Percentiles rank a stretch among this genome's conserved stretches.
These are phyloP conservation scores for Nakaseomyces uthaithaninus DNA, from an alignment of 1,139 yeast species.

Conservation along the genomic window DNA sequence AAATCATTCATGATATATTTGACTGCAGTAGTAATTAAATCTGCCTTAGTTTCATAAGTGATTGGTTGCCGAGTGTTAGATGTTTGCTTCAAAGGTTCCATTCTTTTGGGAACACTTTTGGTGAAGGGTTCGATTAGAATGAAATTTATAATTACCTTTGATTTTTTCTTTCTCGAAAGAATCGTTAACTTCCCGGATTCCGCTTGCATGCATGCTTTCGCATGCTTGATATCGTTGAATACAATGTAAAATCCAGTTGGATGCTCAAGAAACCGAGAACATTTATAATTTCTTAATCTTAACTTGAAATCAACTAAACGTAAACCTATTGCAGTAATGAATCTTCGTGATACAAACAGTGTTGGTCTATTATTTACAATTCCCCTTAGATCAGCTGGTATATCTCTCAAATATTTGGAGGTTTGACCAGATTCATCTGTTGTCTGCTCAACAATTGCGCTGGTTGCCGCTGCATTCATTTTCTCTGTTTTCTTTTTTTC, in stretches of 20 bases:
- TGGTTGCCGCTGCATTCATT: slow-evolving; percentile 4
- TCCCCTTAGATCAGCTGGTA: slow-evolving; percentile 43
- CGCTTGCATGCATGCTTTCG: slow-evolving; percentile 54
- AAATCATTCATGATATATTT: slow-evolving; percentile 55
- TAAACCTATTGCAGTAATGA: slow-evolving; percentile 22
- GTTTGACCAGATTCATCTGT: slow-evolving; percentile 3
- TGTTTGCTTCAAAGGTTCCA: slow-evolving; percentile 2
- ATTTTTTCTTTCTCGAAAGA: slow-evolving; percentile 22
- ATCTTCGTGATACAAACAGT: slow-evolving; percentile 37
- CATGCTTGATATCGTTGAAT: slow-evolving; percentile 56
- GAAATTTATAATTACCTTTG: slow-evolving; percentile 24
- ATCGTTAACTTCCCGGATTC: slow-evolving; percentile 50
- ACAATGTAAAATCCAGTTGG: slow-evolving; percentile 61
- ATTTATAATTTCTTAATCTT: slow-evolving; percentile 39
- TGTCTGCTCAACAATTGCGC: neutral
- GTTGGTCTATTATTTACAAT: slow-evolving; percentile 49
- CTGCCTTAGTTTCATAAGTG: slow-evolving; percentile 20
- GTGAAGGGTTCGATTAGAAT: slow-evolving; percentile 18
- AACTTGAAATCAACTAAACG: slow-evolving; percentile 26
- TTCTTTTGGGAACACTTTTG: slow-evolving; percentile 1
- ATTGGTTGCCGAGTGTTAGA: slow-evolving; percentile 5
- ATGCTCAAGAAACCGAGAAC: slow-evolving; percentile 60
- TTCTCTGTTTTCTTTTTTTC: slow-evolving; percentile 1
- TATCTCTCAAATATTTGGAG: slow-evolving; percentile 12
- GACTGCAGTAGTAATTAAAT: slow-evolving; percentile 49